These are phyloP conservation scores for Aspergillus calidoustus DNA, from an alignment of 2,329 filamentous ascomycete genomes.

Conservation along the genomic window DNA sequence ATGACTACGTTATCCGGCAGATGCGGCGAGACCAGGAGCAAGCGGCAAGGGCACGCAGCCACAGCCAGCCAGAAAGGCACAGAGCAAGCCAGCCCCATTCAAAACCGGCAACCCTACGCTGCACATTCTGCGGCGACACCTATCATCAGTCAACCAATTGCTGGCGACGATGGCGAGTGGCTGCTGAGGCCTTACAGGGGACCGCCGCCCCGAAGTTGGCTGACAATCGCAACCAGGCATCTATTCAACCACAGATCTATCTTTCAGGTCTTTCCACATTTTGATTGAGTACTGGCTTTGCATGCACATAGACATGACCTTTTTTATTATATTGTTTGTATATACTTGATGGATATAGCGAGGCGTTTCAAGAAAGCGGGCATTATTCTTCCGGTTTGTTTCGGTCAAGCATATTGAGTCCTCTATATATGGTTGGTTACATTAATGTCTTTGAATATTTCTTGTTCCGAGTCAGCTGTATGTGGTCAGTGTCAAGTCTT, in stretches of 20 bases:
- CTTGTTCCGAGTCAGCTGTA: too few relatives aligned
- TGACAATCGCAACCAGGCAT: constrained; percentile 27
- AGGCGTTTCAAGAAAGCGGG: constrained; percentile 14
- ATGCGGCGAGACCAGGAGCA: constrained; percentile 32
- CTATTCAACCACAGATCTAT: constrained; percentile 31
- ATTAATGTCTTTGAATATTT: neutral
- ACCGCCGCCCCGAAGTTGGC: constrained; percentile 29
- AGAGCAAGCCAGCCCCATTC: constrained; percentile 1
- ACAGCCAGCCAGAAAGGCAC: constrained; percentile 27
- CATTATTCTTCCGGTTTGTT: neutral
- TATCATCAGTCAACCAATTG: constrained; percentile 29
- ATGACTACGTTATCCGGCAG: constrained; percentile 34
- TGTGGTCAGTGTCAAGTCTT: too few relatives aligned
- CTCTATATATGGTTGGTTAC: neutral
- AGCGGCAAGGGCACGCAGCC: constrained; percentile 23
- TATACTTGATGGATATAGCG: neutral
- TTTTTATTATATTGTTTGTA: neutral
- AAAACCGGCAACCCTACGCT: constrained; percentile 18
- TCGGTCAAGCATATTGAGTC: neutral
- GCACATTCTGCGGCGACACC: constrained; percentile 30
- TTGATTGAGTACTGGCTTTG: constrained; percentile 9
- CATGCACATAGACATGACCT: neutral
- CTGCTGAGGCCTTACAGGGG: constrained; percentile 30
- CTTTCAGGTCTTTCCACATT: constrained; percentile 30
- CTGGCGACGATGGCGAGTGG: constrained; percentile 31